Conservation (phyloP, 495 filamentous ascomycete species). For the Penicillium alfredii region DNA sequence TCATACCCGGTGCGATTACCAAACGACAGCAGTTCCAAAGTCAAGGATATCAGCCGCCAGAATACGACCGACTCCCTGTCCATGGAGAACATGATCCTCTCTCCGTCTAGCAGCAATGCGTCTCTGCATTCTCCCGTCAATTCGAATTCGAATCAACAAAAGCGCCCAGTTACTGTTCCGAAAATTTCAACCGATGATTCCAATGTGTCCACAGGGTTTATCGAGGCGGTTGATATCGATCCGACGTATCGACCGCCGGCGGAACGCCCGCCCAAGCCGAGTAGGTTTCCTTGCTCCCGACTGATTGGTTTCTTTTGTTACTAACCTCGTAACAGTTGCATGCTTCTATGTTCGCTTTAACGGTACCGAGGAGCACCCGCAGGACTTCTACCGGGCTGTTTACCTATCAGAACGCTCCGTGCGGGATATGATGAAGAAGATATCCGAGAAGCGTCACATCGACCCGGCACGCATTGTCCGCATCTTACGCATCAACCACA, state of each 20-base stretch:
- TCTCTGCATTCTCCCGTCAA: constrained; percentile 43
- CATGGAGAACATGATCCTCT: constrained; percentile 51
- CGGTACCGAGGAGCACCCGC: constrained; percentile 45
- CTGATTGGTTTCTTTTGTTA: constrained; percentile 1
- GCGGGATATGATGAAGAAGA: constrained; percentile 59
- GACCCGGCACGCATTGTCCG: constrained; percentile 63
- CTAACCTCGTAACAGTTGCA: constrained; percentile 50
- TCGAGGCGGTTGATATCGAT: constrained; percentile 89
- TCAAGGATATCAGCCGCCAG: constrained; percentile 48
- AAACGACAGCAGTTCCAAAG: constrained; percentile 59
- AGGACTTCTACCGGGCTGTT: constrained; percentile 74
- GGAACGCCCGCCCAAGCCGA: constrained; percentile 62
- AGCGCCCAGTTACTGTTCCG: constrained; percentile 43
- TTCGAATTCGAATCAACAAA: constrained; percentile 17
- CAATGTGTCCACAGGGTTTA: constrained; percentile 60
- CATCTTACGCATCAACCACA: constrained; percentile 61
- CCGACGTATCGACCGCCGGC: constrained; percentile 73
- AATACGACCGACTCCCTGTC: constrained; percentile 51
- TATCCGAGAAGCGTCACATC: constrained; percentile 73
- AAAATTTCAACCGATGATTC: constrained; percentile 40
- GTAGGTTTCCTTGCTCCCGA: constrained; percentile 34
- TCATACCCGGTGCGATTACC: constrained; percentile 71
- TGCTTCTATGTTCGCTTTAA: constrained; percentile 78
- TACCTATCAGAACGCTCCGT: constrained; percentile 75
- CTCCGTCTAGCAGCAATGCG: constrained; percentile 52